Evolutionary conservation across 345 rosid genomes (phyloP).

Genomic region (Hibiscus syriacus): DNA sequence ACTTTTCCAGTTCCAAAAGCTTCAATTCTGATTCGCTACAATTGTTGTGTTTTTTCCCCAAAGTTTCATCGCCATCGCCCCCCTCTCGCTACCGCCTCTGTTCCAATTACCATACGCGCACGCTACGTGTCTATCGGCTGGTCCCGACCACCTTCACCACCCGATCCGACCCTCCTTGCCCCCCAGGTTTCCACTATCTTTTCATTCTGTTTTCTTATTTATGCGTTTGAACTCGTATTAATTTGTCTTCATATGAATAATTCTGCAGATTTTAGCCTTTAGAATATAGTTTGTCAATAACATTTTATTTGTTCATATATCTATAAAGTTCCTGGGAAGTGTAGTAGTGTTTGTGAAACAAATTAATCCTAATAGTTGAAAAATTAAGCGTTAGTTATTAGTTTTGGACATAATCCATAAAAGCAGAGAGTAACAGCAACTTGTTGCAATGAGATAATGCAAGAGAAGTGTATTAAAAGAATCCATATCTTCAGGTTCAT

Average conservation of each 20-base stretch:
- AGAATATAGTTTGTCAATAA: too few relatives aligned
- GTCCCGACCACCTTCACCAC: conserved; percentile 30
- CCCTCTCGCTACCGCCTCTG: conserved; percentile 1
- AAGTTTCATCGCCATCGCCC: conserved; percentile 17
- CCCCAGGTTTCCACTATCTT: conserved; percentile 27
- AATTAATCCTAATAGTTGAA: too few relatives aligned
- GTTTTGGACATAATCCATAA: too few relatives aligned
- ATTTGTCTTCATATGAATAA: neutral
- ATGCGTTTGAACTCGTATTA: neutral
- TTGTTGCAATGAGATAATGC: too few relatives aligned
- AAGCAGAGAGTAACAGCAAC: too few relatives aligned
- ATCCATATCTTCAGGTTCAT: too few relatives aligned
- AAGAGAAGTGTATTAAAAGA: too few relatives aligned
- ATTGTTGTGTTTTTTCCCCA: conserved; percentile 9
- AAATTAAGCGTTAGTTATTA: too few relatives aligned
- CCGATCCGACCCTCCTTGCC: conserved; percentile 22
- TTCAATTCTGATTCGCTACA: neutral
- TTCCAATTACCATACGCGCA: neutral
- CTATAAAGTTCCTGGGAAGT: too few relatives aligned
- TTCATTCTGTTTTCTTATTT: neutral
- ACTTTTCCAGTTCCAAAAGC: neutral
- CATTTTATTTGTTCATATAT: neutral
- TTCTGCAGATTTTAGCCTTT: neutral
- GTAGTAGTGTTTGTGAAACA: too few relatives aligned
- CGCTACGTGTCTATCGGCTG: conserved; percentile 23